A percentile compares a stretch with the other conserved stretches of the same genome.
These are phyloP conservation scores for Telopea speciosissima DNA, from an alignment of 177 flowering plant species.

Conservation along the genomic window DNA sequence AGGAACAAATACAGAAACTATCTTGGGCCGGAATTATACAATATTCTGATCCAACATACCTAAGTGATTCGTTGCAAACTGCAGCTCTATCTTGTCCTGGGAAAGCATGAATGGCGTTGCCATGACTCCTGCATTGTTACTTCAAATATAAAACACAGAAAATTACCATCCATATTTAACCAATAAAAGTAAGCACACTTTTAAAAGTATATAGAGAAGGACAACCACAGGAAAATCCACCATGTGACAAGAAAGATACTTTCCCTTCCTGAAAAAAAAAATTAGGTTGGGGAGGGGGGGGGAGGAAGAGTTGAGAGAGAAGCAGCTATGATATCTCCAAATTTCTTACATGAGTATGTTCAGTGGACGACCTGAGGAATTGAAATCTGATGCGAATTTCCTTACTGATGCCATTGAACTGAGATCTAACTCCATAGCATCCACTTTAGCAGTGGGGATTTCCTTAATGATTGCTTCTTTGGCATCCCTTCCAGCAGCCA, in stretches of 20 bases:
- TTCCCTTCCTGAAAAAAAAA: no score
- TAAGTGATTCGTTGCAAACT: conserved; percentile 1
- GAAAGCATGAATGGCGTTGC: conserved; percentile 1
- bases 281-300: background rate
- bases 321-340: background rate
- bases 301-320: background rate
- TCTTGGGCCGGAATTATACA: background rate
- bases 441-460: conserved; percentile 40
- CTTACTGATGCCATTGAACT: conserved; percentile 45
- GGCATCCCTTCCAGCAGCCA: conserved; percentile 35
- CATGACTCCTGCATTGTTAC: background rate
- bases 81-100: background rate
- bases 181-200: background rate
- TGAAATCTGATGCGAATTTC: conserved; percentile 43
- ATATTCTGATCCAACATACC: background rate
- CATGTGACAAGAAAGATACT: no score
- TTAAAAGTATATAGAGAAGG: background rate
- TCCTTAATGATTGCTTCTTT: conserved; percentile 36
- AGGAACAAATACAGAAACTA: background rate
- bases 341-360: conserved; percentile 47
- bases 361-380: conserved; percentile 35
- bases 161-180: background rate
- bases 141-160: background rate
- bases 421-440: conserved; percentile 52
- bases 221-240: no score